Percentiles rank a stretch among this genome's conserved stretches.
phyloP scores from a whole-genome alignment of 306 rosid genomes.

The Oemleria cerasiformis region DNA sequence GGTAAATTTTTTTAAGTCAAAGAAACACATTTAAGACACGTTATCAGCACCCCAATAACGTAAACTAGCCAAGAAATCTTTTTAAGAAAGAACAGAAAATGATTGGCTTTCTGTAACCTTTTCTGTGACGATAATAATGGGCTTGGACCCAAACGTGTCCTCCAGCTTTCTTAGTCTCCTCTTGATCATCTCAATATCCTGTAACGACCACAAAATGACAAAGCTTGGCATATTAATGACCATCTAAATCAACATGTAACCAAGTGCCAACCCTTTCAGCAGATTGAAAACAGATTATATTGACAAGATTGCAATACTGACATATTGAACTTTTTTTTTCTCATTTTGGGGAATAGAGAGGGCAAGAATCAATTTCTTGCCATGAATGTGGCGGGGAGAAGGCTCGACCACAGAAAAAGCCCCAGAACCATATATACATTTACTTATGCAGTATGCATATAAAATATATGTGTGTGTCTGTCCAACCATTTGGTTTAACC shows the following conservation, averaged over 20 bases:
- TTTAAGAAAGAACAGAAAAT: not conserved
- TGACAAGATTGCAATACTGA: not conserved
- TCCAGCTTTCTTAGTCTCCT: constrained; percentile 52
- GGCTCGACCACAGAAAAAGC: not conserved
- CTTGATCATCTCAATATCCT: constrained; percentile 66
- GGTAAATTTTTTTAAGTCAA: no score
- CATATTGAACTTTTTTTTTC: not conserved
- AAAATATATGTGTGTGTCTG: not conserved
- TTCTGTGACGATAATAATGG: constrained; percentile 69
- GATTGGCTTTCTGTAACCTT: constrained; percentile 36
- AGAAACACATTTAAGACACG: no score
- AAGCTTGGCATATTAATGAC: not conserved
- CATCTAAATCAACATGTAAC: constrained; percentile 13
- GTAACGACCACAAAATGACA: constrained; percentile 6
- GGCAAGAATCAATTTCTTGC: not conserved
- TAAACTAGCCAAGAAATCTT: not conserved
- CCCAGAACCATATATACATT: not conserved
- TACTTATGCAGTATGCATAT: not conserved
- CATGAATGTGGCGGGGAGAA: not conserved
- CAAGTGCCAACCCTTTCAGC: not conserved
- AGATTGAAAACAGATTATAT: not conserved
- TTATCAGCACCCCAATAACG: not conserved
- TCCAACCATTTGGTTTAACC: not conserved
- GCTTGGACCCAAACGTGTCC: constrained; percentile 52
- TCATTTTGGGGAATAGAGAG: not conserved